Evolutionary conservation across 495 filamentous ascomycete genomes (phyloP).

Genomic region (Neurospora sp.): DNA sequence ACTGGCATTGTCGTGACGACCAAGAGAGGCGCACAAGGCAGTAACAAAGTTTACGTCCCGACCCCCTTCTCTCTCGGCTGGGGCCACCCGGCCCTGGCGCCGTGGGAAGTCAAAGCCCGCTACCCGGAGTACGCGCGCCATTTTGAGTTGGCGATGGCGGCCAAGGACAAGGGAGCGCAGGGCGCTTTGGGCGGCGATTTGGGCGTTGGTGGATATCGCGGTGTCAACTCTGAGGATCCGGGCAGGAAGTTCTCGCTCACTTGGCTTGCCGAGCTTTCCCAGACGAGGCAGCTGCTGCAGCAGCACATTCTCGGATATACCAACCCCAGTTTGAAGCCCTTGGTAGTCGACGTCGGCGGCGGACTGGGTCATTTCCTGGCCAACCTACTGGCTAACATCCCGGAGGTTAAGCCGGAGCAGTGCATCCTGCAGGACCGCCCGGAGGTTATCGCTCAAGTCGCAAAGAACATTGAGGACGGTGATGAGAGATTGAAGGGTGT

Average conservation of each 20-base stretch:
- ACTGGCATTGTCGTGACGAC: neutral
- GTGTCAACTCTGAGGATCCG: neutral
- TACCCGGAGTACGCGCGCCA: conserved; percentile 10
- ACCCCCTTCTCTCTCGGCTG: conserved; percentile 20
- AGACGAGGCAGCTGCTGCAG: conserved; percentile 2
- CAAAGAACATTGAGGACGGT: conserved; percentile 2
- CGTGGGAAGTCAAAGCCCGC: conserved; percentile 22
- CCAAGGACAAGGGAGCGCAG: conserved; percentile 5
- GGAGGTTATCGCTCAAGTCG: conserved; percentile 25
- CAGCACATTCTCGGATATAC: neutral
- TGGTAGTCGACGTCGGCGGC: conserved; percentile 42
- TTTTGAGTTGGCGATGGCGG: conserved; percentile 15
- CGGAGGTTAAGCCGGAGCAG: conserved; percentile 15
- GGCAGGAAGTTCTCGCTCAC: neutral
- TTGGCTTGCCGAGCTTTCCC: neutral
- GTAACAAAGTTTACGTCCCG: neutral
- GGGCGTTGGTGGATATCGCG: neutral
- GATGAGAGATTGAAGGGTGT: conserved; percentile 17
- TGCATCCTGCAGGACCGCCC: conserved; percentile 38
- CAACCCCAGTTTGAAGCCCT: neutral
- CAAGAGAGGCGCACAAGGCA: neutral
- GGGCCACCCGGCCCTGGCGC: conserved; percentile 16
- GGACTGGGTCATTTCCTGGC: conserved; percentile 38
- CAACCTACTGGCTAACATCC: conserved; percentile 22
- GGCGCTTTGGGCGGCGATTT: conserved; percentile 10